Conservation (phyloP, 176 grass and related monocot genomes). For the Bonia amplexicaulis region DNA sequence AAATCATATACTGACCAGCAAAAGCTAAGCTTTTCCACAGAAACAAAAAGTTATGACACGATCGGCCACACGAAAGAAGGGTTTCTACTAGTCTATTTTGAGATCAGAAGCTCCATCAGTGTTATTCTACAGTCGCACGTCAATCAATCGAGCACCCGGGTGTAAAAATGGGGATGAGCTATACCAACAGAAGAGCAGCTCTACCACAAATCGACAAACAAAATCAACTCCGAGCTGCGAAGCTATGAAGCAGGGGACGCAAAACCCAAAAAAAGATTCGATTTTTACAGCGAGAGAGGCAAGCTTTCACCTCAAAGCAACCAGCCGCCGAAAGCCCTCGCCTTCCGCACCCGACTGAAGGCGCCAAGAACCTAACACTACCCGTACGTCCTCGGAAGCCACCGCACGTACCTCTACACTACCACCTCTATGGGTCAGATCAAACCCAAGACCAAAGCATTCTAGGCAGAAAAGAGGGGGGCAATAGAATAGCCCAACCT, state of each 20-base stretch:
- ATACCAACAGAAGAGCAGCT: constrained; percentile 1
- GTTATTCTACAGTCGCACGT: neutral
- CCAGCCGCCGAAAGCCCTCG: constrained; percentile 34
- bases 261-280: constrained; percentile 12
- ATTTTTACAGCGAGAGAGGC: constrained; percentile 26
- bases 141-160: neutral
- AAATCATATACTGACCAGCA: neutral
- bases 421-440: constrained; percentile 20
- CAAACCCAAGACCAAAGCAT: constrained; percentile 25
- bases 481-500: neutral
- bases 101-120: constrained; percentile 1
- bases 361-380: constrained; percentile 17
- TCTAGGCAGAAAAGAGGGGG: constrained; percentile 8
- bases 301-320: constrained; percentile 25
- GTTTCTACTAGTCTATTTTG: neutral
- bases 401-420: neutral
- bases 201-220: neutral
- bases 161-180: constrained; percentile 9
- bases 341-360: constrained; percentile 26
- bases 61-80: neutral
- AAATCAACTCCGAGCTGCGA: neutral
- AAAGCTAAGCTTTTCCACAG: neutral
- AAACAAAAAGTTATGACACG: neutral
- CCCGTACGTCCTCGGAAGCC: neutral
- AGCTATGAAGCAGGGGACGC: neutral